A percentile compares a stretch with the other conserved stretches of the same genome.
These are phyloP conservation scores for Fusarium xyrophilum DNA, from an alignment of 2,329 filamentous ascomycete genomes.

Conservation along the genomic window DNA sequence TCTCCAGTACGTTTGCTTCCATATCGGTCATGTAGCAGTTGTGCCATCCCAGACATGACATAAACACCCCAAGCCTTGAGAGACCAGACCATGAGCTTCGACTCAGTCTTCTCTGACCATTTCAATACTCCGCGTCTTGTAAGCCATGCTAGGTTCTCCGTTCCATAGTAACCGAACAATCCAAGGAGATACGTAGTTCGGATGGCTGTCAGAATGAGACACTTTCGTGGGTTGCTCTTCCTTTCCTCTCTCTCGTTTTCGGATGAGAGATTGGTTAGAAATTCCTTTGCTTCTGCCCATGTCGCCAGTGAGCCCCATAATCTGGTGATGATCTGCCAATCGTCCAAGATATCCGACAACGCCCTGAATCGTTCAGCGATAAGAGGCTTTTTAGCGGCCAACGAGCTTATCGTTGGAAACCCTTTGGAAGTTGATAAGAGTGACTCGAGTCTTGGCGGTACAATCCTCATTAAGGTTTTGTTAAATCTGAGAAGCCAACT, in stretches of 20 bases:
- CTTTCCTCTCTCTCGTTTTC: background rate
- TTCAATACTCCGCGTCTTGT: slow-evolving; percentile 3
- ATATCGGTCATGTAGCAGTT: slow-evolving; percentile 6
- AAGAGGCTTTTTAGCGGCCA: background rate
- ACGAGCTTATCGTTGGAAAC: background rate
- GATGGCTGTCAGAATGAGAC: background rate
- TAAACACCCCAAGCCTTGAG: slow-evolving; percentile 12
- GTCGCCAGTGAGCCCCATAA: slow-evolving; percentile 17
- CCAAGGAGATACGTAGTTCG: slow-evolving; percentile 8
- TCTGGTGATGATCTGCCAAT: slow-evolving; percentile 29
- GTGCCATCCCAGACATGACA: slow-evolving; percentile 14
- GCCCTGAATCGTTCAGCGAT: slow-evolving; percentile 12
- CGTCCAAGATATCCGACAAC: slow-evolving; percentile 21
- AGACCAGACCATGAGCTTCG: slow-evolving; percentile 19
- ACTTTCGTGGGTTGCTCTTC: background rate
- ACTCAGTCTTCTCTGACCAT: slow-evolving; percentile 6
- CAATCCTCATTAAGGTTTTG: rapidly evolving
- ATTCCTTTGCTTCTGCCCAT: slow-evolving; percentile 20
- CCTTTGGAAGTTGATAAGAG: background rate
- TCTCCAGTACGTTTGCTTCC: background rate
- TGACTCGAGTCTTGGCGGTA: background rate
- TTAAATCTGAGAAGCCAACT: rapidly evolving
- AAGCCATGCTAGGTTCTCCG: slow-evolving; percentile 19
- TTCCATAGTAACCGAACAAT: slow-evolving; percentile 3
- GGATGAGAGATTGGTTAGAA: background rate